Percentiles rank a stretch among this genome's conserved stretches.
These are phyloP conservation scores for Patellaria atrata DNA, from an alignment of 495 filamentous ascomycete genomes.

Conservation along the genomic window DNA sequence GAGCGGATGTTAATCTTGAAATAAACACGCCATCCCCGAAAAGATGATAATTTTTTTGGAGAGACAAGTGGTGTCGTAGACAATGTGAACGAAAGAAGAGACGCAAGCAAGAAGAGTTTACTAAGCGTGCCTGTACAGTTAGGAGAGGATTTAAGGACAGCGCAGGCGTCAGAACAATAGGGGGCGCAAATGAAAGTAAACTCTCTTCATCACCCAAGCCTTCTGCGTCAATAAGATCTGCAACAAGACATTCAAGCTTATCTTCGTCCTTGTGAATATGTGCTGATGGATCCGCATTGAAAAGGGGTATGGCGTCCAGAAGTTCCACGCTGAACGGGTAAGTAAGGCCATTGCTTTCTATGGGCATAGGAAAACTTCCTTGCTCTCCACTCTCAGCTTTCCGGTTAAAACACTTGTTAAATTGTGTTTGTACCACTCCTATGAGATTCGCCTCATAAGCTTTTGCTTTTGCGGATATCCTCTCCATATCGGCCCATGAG, in stretches of 20 bases:
- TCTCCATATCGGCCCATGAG: conserved; percentile 58
- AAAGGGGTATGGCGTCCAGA: too few species aligned
- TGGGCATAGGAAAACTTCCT: too few species aligned
- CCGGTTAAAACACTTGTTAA: conserved; percentile 12
- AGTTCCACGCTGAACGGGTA: too few species aligned
- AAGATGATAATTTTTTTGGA: conserved; percentile 71
- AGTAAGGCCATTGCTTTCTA: too few species aligned
- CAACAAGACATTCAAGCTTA: too few species aligned
- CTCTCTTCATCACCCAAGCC: too few species aligned
- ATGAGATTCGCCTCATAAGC: conserved; percentile 45
- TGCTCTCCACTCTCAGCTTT: too few species aligned
- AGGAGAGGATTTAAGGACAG: conserved; percentile 67
- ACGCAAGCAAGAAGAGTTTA: conserved; percentile 64
- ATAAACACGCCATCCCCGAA: conserved; percentile 74
- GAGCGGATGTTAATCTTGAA: conserved; percentile 59
- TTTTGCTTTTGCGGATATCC: conserved; percentile 43
- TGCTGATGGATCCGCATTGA: too few species aligned
- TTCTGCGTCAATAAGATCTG: too few species aligned
- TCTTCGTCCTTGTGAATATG: too few species aligned
- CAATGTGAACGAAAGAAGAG: conserved; percentile 64
- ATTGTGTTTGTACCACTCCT: conserved; percentile 23
- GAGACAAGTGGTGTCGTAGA: conserved; percentile 56
- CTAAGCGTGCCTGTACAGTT: conserved; percentile 53
- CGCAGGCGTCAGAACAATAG: conserved; percentile 52
- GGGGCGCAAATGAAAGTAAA: conserved; percentile 61